Evolutionary conservation across 495 filamentous ascomycete genomes (phyloP).

Genomic region (Penicillium turbatum): DNA sequence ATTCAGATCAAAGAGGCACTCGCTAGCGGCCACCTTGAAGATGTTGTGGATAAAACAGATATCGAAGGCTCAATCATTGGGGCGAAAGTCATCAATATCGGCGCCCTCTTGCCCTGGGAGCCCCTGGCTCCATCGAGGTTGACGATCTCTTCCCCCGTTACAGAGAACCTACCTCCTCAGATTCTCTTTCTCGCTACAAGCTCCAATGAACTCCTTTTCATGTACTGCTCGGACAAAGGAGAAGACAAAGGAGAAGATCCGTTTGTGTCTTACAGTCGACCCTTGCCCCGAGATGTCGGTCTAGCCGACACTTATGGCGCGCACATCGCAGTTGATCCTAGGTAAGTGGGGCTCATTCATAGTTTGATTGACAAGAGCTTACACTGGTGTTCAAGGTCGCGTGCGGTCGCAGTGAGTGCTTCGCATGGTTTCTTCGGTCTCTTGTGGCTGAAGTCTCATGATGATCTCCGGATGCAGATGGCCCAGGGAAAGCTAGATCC

Average conservation of each 20-base stretch:
- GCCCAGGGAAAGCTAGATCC: slow-evolving; percentile 30
- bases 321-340: slow-evolving; percentile 79
- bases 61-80: slow-evolving; percentile 59
- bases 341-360: slow-evolving; percentile 32
- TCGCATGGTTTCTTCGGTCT: slow-evolving; percentile 55
- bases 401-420: slow-evolving; percentile 62
- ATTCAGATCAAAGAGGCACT: slow-evolving; percentile 62
- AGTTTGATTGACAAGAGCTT: slow-evolving; percentile 4
- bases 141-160: background rate
- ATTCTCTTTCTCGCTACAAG: slow-evolving; percentile 69
- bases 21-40: slow-evolving; percentile 57
- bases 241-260: slow-evolving; percentile 36
- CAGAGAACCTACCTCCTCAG: slow-evolving; percentile 60
- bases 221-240: slow-evolving; percentile 52
- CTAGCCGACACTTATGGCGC: slow-evolving; percentile 62
- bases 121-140: slow-evolving; percentile 15
- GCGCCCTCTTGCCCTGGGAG: slow-evolving; percentile 30
- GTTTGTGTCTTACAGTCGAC: slow-evolving; percentile 57
- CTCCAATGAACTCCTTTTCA: slow-evolving; percentile 63
- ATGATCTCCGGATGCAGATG: slow-evolving; percentile 35
- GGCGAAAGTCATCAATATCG: slow-evolving; percentile 42
- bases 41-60: slow-evolving; percentile 67
- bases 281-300: slow-evolving; percentile 52
- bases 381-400: slow-evolving; percentile 42
- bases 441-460: slow-evolving; percentile 37